Conservation (phyloP, 106 monocot species). For the Dendrobium officinale region DNA sequence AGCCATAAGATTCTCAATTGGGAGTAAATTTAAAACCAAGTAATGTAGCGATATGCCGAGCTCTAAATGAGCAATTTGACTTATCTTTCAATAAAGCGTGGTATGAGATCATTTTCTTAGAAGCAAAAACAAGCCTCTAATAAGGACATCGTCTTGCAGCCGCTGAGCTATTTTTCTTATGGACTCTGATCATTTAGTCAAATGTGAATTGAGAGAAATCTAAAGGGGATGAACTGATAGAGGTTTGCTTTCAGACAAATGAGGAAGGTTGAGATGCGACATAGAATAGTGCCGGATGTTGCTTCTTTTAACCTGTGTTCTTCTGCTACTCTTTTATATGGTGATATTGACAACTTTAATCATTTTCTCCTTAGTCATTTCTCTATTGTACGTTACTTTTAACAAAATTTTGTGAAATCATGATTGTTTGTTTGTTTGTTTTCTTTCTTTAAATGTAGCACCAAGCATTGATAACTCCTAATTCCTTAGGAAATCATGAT, state of each 20-base stretch:
- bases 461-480: background rate
- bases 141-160: background rate
- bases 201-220: background rate
- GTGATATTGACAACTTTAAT: background rate
- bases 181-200: background rate
- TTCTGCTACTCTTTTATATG: background rate
- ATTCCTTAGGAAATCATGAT: conserved; percentile 89
- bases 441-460: background rate
- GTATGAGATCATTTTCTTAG: background rate
- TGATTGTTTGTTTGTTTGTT: background rate
- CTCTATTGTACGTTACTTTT: background rate
- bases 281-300: background rate
- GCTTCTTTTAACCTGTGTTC: background rate
- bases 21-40: background rate
- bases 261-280: background rate
- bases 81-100: background rate
- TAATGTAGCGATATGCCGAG: background rate
- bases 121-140: background rate
- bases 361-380: background rate
- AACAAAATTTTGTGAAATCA: background rate
- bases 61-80: background rate
- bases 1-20: background rate
- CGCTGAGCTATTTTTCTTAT: background rate
- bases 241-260: background rate
- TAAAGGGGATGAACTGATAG: background rate